Evolutionary conservation across 305 asterid genomes (phyloP), one percentile per base, ranked within the genome.

Genomic region (Ajuga reptans): DNA sequence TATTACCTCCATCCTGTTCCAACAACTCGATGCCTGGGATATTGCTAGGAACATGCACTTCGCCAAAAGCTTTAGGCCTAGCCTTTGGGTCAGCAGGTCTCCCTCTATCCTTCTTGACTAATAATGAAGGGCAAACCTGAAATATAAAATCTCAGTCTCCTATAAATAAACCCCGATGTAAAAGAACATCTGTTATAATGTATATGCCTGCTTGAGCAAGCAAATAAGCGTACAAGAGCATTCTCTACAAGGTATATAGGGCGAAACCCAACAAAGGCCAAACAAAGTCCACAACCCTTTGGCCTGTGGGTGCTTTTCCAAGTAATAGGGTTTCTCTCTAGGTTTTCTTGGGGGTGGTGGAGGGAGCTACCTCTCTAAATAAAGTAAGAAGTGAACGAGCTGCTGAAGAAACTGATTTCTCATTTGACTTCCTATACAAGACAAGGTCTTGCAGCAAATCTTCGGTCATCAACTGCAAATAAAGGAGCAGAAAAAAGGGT

Each of bases 371-470:
- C 91, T 87, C 96, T 82, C 97, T 87, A 70, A 93, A 93, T 59
- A 93, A 84, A 66, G 90, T 75, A 52, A 90, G 79, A 77, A 93
- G 96, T 24, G 97, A 79, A 49, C 97, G 96, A 50, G 96, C 95
- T 43, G 99, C 82, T 56, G 99, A 80, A 24, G 96, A 86, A 79
- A 93, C 94, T 36, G 95, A 77, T 84, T 93, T 90, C 87, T 93
- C 97, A n/a, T 90, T 57, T 4, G 92, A 87, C 69, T 93, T 90
- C 72, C 81, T 85, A 69, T 93, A 93, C 55, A 90, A 68, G 65
- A 90, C 96, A 72, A 90, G 97, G 76, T 93, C 99, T 90, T 90
- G 99, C 58, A 93, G 89, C 84, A 93, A 73, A 67, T 93, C 97
- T 82, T 90, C 99, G 15, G 94, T 90, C 99, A 90, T 93, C 83